These are phyloP conservation scores for Neofusicoccum umdonicola DNA, from an alignment of 2,329 filamentous ascomycete species.

Conservation along the genomic window DNA sequence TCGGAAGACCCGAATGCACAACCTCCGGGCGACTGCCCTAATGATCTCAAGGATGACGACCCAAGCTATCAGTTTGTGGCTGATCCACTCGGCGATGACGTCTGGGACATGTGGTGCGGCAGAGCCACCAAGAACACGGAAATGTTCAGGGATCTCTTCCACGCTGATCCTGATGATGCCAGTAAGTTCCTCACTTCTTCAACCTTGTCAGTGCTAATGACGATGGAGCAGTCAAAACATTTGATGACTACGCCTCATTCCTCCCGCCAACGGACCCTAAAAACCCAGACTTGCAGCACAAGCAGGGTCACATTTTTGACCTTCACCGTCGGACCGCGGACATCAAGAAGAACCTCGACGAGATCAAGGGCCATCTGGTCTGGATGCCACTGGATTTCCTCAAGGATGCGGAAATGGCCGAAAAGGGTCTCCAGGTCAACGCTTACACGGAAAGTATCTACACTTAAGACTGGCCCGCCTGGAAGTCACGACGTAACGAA, in stretches of 20 bases:
- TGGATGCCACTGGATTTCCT: slow-evolving; percentile 95
- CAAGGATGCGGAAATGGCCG: slow-evolving; percentile 81
- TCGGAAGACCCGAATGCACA: slow-evolving; percentile 70
- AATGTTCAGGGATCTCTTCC: slow-evolving; percentile 76
- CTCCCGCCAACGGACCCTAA: slow-evolving; percentile 49
- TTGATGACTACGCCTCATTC: slow-evolving; percentile 85
- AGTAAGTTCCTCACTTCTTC: slow-evolving; percentile 45
- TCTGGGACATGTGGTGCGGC: slow-evolving; percentile 65
- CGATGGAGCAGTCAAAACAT: slow-evolving; percentile 61
- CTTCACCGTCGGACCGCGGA: slow-evolving; percentile 63
- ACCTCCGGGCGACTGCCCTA: slow-evolving; percentile 67
- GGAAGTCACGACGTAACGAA: neutral
- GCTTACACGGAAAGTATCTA: slow-evolving; percentile 83
- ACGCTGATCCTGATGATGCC: slow-evolving; percentile 84
- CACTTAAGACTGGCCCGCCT: slow-evolving; percentile 48
- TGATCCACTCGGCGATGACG: slow-evolving; percentile 57
- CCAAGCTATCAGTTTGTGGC: slow-evolving; percentile 54
- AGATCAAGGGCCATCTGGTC: slow-evolving; percentile 83
- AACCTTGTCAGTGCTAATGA: slow-evolving; percentile 35
- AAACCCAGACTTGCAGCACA: slow-evolving; percentile 60
- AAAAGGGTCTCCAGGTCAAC: slow-evolving; percentile 83
- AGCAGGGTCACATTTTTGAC: slow-evolving; percentile 84
- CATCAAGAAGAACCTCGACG: slow-evolving; percentile 70
- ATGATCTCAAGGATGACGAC: slow-evolving; percentile 68
- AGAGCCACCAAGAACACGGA: slow-evolving; percentile 70